These are phyloP conservation scores for Kokia cookei DNA, from an alignment of 441 rosid species.

Conservation along the genomic window DNA sequence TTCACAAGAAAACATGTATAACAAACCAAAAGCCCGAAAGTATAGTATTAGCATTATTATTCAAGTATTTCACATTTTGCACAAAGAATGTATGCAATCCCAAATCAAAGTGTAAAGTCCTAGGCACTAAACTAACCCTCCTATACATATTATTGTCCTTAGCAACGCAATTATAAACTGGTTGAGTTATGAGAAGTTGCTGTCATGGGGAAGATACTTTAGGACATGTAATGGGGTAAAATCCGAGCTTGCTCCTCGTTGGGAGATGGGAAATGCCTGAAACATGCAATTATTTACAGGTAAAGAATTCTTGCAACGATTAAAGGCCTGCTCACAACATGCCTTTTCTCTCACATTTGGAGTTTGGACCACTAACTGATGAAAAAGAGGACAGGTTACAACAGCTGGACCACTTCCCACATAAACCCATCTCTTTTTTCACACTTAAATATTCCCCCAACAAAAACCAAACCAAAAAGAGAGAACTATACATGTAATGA, in stretches of 20 bases:
- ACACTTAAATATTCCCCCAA: slow-evolving; percentile 2
- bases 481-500: slow-evolving; percentile 1
- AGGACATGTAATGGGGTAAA: neutral
- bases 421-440: slow-evolving; percentile 5
- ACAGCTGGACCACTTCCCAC: slow-evolving; percentile 31
- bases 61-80: neutral
- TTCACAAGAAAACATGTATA: neutral
- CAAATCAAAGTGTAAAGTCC: neutral
- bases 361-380: slow-evolving; percentile 36
- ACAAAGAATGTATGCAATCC: neutral
- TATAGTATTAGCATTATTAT: neutral
- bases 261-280: slow-evolving; percentile 3
- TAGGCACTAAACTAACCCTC: neutral
- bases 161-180: neutral
- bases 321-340: slow-evolving; percentile 21
- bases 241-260: neutral
- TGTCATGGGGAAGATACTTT: neutral
- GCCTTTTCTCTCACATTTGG: slow-evolving; percentile 24
- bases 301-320: slow-evolving; percentile 22
- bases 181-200: neutral
- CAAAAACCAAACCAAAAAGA: slow-evolving; percentile 2
- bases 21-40: neutral
- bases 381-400: slow-evolving; percentile 14
- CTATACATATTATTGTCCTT: neutral
- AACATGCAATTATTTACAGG: slow-evolving; percentile 11